These are phyloP conservation scores for Eragrostis nindensis DNA, from an alignment of 176 grass and related monocot species.

Conservation along the genomic window DNA sequence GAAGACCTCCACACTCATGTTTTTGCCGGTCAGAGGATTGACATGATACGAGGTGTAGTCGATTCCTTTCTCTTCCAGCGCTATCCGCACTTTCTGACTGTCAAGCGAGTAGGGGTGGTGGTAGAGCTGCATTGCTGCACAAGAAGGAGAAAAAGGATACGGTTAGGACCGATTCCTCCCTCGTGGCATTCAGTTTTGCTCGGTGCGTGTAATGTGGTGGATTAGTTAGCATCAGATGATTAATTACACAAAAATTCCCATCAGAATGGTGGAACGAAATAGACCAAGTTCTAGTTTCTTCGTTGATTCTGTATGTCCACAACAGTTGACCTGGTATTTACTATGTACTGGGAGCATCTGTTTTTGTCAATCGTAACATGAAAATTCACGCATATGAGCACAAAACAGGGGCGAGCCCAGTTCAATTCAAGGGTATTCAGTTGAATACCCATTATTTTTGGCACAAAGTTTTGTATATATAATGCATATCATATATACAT, in stretches of 20 bases:
- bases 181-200: background rate
- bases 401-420: no score
- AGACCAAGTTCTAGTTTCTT: background rate
- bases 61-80: constrained; percentile 91
- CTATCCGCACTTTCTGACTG: constrained; percentile 93
- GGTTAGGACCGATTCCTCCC: background rate
- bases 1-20: constrained; percentile 81
- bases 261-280: background rate
- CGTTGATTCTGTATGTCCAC: background rate
- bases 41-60: constrained; percentile 95
- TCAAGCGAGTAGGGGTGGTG: constrained; percentile 92
- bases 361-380: no score
- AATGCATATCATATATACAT: no score
- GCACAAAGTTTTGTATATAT: no score
- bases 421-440: no score
- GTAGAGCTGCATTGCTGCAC: constrained; percentile 91
- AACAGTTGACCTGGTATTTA: no score
- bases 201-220: no score
- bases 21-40: constrained; percentile 87
- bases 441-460: no score
- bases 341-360: no score
- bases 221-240: no score
- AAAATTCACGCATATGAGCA: background rate
- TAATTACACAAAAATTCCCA: background rate
- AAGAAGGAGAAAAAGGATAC: constrained; percentile 14